Evolutionary conservation across 441 rosid species (phyloP).

Genomic region (Raphanus hybrid): DNA sequence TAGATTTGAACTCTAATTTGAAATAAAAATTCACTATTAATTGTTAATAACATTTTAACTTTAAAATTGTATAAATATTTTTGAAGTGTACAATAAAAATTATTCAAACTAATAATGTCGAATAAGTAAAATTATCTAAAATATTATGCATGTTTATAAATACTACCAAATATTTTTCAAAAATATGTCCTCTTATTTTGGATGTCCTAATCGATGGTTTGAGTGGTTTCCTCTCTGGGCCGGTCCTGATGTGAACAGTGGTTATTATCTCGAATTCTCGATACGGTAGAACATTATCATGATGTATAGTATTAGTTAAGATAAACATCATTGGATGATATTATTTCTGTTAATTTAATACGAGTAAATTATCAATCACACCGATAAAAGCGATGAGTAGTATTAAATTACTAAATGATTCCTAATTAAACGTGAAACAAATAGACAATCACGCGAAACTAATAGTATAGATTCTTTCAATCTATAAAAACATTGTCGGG

Average conservation of each 20-base stretch:
- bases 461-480: conserved; percentile 34
- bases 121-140: too few species aligned
- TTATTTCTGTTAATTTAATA: neutral
- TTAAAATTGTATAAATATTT: too few species aligned
- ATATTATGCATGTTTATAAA: too few species aligned
- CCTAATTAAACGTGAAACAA: conserved; percentile 20
- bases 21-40: too few species aligned
- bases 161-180: too few species aligned
- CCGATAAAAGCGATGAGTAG: neutral
- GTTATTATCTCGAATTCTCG: neutral
- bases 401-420: conserved; percentile 12
- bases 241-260: neutral
- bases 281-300: conserved; percentile 1
- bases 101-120: too few species aligned
- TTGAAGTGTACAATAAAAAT: too few species aligned
- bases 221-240: too few species aligned
- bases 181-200: too few species aligned
- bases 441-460: conserved; percentile 19
- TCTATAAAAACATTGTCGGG: conserved; percentile 12
- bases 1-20: too few species aligned
- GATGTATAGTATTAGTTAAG: neutral
- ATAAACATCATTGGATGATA: neutral
- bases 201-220: too few species aligned
- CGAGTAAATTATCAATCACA: conserved; percentile 15
- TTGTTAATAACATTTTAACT: too few species aligned